Conservation (phyloP, 768 basidiomycete genomes). For the Kwoniella europaea region DNA sequence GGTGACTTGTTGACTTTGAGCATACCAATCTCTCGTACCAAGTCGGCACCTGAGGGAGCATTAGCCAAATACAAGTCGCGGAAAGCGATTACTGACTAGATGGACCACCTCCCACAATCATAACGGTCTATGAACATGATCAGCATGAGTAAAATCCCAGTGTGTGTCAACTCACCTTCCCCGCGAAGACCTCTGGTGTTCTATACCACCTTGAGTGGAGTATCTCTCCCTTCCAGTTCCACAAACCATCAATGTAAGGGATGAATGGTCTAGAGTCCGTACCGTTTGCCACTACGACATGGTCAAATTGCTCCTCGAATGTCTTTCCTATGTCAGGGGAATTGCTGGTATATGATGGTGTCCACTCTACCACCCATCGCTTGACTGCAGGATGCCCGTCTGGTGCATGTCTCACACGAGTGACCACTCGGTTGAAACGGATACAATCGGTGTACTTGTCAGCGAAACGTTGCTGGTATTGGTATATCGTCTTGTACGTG, state of each 20-base stretch:
- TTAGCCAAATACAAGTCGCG: background rate
- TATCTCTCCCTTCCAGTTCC: slow-evolving; percentile 20
- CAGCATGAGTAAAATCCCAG: background rate
- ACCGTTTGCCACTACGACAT: slow-evolving; percentile 16
- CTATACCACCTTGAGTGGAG: slow-evolving; percentile 21
- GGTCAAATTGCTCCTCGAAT: slow-evolving; percentile 19
- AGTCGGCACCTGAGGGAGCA: slow-evolving; percentile 6
- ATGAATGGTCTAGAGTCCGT: slow-evolving; percentile 21
- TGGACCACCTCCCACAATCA: slow-evolving; percentile 19
- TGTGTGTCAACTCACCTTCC: slow-evolving; percentile 4
- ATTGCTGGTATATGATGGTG: slow-evolving; percentile 10
- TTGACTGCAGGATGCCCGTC: slow-evolving; percentile 3
- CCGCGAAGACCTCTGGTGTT: slow-evolving; percentile 10
- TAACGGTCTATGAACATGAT: background rate
- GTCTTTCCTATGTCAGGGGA: slow-evolving; percentile 10
- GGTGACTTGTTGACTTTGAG: slow-evolving; percentile 5
- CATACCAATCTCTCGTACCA: slow-evolving; percentile 17
- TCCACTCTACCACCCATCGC: slow-evolving; percentile 19
- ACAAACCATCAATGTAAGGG: slow-evolving; percentile 17
- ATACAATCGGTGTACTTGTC: slow-evolving; percentile 12
- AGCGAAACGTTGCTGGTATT: slow-evolving; percentile 12
- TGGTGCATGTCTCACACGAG: slow-evolving; percentile 12
- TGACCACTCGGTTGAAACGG: slow-evolving; percentile 10
- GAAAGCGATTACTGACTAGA: slow-evolving; percentile 7
- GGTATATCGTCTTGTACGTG: slow-evolving; percentile 13